A percentile compares a stretch with the other conserved stretches of the same genome.
Conservation (phyloP, 306 rosid genomes). For the Dicorynia guianensis region DNA sequence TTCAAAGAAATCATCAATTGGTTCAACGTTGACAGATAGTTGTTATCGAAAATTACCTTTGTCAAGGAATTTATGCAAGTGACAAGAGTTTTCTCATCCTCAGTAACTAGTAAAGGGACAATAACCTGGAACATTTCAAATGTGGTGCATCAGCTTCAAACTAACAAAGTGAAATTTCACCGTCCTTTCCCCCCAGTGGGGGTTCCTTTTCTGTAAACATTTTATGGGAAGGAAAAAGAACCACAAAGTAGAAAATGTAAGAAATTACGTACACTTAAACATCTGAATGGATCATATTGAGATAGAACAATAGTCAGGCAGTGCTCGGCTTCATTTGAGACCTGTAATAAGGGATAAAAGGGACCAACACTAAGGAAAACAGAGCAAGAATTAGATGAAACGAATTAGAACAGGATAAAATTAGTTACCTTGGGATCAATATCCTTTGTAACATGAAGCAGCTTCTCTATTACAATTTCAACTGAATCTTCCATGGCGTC, state of each 20-base stretch:
- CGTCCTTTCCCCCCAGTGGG: background rate
- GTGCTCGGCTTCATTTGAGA: constrained; percentile 93
- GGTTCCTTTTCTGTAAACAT: constrained; percentile 6
- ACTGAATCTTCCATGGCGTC: constrained; percentile 91
- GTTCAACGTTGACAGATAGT: background rate
- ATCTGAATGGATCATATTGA: constrained; percentile 94
- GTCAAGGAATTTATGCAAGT: constrained; percentile 91
- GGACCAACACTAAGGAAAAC: constrained; percentile 37
- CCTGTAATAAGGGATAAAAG: constrained; percentile 55
- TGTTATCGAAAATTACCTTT: constrained; percentile 64
- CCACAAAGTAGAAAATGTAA: constrained; percentile 6
- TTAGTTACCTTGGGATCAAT: constrained; percentile 70
- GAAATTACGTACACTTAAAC: constrained; percentile 80
- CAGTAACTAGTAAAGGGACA: constrained; percentile 85
- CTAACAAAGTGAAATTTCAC: constrained; percentile 1
- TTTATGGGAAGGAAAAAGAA: constrained; percentile 16
- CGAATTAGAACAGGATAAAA: constrained; percentile 27
- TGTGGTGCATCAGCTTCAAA: constrained; percentile 34
- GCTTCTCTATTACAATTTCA: constrained; percentile 96
- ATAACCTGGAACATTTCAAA: constrained; percentile 74
- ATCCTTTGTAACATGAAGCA: constrained; percentile 89
- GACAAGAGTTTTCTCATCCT: constrained; percentile 97
- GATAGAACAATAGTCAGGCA: constrained; percentile 85
- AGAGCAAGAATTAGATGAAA: constrained; percentile 15
- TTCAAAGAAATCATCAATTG: background rate